phyloP scores from a whole-genome alignment of 2,329 filamentous ascomycete species.

The Exophiala viscosa region DNA sequence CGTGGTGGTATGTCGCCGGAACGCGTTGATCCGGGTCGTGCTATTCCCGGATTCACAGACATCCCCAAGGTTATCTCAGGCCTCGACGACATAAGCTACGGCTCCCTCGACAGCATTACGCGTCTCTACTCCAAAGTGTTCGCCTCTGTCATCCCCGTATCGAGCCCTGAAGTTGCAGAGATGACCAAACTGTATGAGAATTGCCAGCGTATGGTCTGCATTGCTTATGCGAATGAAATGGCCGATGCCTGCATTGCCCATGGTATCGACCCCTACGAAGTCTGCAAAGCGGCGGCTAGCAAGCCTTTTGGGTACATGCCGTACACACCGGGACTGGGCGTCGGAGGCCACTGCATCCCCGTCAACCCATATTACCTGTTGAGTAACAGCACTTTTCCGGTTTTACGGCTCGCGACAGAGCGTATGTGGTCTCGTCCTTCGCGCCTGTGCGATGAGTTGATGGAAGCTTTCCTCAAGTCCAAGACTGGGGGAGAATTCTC shows the following conservation, averaged over 20 bases:
- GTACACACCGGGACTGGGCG: slow-evolving; percentile 11
- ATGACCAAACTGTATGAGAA: slow-evolving; percentile 18
- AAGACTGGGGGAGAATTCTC: not conserved
- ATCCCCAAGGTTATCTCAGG: slow-evolving; percentile 16
- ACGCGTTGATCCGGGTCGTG: slow-evolving; percentile 11
- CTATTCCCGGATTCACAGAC: not conserved
- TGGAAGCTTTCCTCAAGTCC: not conserved
- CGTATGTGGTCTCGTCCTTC: slow-evolving; percentile 5
- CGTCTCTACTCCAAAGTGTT: slow-evolving; percentile 7
- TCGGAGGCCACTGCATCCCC: slow-evolving; percentile 15
- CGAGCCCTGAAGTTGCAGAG: slow-evolving; percentile 11
- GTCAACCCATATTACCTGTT: slow-evolving; percentile 14
- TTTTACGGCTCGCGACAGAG: slow-evolving; percentile 6
- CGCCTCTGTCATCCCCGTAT: slow-evolving; percentile 5
- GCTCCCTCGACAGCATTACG: slow-evolving; percentile 3
- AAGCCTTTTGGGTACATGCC: slow-evolving; percentile 15
- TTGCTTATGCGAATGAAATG: slow-evolving; percentile 17
- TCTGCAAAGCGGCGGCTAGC: slow-evolving; percentile 10
- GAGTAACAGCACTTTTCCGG: not conserved
- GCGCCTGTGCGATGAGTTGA: not conserved
- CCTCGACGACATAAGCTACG: not conserved
- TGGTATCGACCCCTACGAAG: slow-evolving; percentile 12
- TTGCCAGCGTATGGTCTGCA: slow-evolving; percentile 16
- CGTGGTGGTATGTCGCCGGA: slow-evolving; percentile 15
- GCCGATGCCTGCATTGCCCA: slow-evolving; percentile 8